Evolutionary conservation across 805 yeast species (phyloP), one percentile per base, ranked within the genome.

Genomic region (Ogataea allantospora): DNA sequence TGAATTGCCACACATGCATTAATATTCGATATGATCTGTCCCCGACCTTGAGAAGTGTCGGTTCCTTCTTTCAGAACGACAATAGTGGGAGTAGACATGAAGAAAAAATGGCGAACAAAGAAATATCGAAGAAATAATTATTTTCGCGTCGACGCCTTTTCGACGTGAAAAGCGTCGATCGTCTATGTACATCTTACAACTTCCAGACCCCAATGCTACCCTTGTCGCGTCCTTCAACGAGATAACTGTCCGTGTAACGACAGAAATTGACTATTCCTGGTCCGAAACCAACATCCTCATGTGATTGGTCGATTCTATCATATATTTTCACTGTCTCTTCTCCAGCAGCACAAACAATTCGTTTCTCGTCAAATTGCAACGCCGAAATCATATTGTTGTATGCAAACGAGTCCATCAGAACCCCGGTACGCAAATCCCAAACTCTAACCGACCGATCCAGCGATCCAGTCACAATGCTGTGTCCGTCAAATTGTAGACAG

Each of bases 1-100:
- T 93, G 98, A 48, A 93, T 87, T 20, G 99, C 98, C 46, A 91
- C 63, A 66, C 99, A 93, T 3, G 99, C 98, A 69, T 91, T 91
- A 61, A 93, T 93, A 58, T 93, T 93, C 48, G 91, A 84, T 54
- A 93, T 80, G 50, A 88, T 85, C 70, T 93, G 99, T 16, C 98
- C 98, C 49, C 81, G 78, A 24, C 99, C 99, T 63, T 93, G 99
- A 11, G 96, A 85, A 21, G 95, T 70, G 58, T 93, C 99, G 4
- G 99, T 93, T 35, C 99, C 99, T 65, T 93, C 99, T 62, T 89
- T 91, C 45, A 93, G 78, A 37, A 93, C 98, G 46, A 93, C 98
- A 53, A 91, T 86, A n/a, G 99, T 91, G 30, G 99, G 99, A 25
- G 97, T 84, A 63, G 89, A 40, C 39, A 91, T 86, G 60, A 87